A percentile compares a stretch with the other conserved stretches of the same genome.
phyloP scores from a whole-genome alignment of 306 rosid genomes.

The Vigna angularis region DNA sequence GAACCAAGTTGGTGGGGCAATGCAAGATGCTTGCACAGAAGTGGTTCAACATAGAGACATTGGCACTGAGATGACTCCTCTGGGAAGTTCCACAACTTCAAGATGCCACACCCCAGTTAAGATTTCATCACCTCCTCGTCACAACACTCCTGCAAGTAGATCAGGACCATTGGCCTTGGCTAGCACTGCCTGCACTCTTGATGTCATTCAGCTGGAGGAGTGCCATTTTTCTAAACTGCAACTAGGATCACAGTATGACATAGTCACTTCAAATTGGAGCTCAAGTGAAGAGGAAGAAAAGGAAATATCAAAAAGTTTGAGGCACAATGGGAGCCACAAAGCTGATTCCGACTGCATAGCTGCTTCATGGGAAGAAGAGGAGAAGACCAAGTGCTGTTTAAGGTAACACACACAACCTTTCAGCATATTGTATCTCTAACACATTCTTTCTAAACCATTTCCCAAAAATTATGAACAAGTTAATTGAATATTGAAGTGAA shows the following conservation, averaged over 20 bases:
- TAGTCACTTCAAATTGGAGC: constrained; percentile 83
- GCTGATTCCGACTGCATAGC: constrained; percentile 72
- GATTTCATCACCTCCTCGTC: constrained; percentile 85
- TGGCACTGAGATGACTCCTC: constrained; percentile 97
- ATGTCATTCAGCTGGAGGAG: constrained; percentile 75
- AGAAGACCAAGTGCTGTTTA: constrained; percentile 76
- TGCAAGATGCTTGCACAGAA: constrained; percentile 67
- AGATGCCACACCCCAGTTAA: constrained; percentile 91
- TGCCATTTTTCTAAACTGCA: constrained; percentile 85
- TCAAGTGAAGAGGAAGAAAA: constrained; percentile 95
- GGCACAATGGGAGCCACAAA: constrained; percentile 70
- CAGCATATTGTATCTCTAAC: neutral
- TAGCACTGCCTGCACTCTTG: constrained; percentile 51
- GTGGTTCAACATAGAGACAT: constrained; percentile 72
- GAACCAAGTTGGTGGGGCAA: constrained; percentile 56
- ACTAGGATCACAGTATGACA: constrained; percentile 73
- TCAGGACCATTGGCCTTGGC: constrained; percentile 82
- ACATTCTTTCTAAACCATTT: neutral
- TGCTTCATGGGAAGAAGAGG: constrained; percentile 90
- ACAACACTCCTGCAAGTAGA: constrained; percentile 85
- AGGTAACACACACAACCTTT: constrained; percentile 59
- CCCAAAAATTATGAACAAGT: neutral
- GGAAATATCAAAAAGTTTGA: constrained; percentile 92
- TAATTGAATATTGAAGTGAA: neutral
- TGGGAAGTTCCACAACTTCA: constrained; percentile 96